These are phyloP conservation scores for Beauveria caledonica DNA, from an alignment of 2,329 filamentous ascomycete species.

Conservation along the genomic window DNA sequence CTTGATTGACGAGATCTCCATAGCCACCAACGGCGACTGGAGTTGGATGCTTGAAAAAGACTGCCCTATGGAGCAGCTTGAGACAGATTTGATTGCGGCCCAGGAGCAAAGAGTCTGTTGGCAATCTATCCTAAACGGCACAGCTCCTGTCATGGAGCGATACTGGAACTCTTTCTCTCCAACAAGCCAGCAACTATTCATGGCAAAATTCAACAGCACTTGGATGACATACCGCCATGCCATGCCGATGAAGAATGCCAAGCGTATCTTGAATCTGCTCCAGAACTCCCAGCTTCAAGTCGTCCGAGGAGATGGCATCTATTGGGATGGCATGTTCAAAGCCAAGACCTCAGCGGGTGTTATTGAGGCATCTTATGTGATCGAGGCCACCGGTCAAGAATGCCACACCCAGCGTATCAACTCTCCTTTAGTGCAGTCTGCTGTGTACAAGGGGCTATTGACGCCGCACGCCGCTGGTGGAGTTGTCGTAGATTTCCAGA, in stretches of 20 bases:
- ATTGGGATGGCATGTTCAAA: slow-evolving; percentile 3
- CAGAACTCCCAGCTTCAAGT: slow-evolving; percentile 1
- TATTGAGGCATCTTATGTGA: not conserved
- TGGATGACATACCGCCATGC: slow-evolving; percentile 12
- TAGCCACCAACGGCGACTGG: slow-evolving; percentile 9
- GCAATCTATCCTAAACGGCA: slow-evolving; percentile 8
- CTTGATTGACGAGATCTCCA: slow-evolving; percentile 1
- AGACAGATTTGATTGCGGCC: not conserved
- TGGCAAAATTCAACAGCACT: slow-evolving; percentile 6
- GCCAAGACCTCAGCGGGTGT: slow-evolving; percentile 5
- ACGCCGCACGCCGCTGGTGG: slow-evolving; percentile 6
- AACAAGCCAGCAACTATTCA: slow-evolving; percentile 5
- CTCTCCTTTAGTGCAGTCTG: slow-evolving; percentile 1
- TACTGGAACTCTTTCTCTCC: slow-evolving; percentile 5
- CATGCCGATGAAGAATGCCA: slow-evolving; percentile 8
- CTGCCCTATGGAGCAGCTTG: not conserved
- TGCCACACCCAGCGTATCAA: slow-evolving; percentile 3
- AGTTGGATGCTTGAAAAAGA: slow-evolving; percentile 10
- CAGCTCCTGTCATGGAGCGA: slow-evolving; percentile 6
- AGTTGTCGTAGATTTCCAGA: slow-evolving; percentile 6
- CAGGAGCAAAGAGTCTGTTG: not conserved
- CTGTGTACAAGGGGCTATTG: not conserved
- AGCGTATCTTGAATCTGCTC: not conserved
- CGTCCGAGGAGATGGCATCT: not conserved
- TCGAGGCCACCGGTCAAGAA: slow-evolving; percentile 8